A percentile compares a stretch with the other conserved stretches of the same genome.
phyloP scores from a whole-genome alignment of 306 rosid genomes.

The Quercus aquifolioides region DNA sequence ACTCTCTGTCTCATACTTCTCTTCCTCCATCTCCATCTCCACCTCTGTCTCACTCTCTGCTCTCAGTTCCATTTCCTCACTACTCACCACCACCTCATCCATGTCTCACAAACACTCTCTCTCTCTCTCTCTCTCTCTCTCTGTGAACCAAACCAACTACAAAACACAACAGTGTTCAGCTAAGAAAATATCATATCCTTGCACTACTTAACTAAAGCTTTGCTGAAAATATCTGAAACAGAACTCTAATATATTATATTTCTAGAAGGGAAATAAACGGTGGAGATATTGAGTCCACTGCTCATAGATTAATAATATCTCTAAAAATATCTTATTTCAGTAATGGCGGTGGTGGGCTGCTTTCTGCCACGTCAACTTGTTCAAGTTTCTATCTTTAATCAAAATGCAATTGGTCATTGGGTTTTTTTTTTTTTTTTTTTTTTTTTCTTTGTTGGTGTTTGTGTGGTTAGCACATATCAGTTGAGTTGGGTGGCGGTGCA shows the following conservation, averaged over 20 bases:
- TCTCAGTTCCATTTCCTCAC: constrained; percentile 35
- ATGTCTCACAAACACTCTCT: constrained; percentile 16
- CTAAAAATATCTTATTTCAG: constrained; percentile 45
- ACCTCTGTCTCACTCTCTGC: constrained; percentile 1
- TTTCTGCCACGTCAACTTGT: constrained; percentile 51
- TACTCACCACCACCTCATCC: constrained; percentile 56
- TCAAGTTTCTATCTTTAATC: constrained; percentile 33
- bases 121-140: too few relatives aligned
- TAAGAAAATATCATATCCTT: too few relatives aligned
- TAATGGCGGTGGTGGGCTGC: constrained; percentile 15
- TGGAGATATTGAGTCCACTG: neutral
- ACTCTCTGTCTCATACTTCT: neutral
- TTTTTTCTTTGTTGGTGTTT: too few relatives aligned
- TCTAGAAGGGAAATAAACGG: constrained; percentile 39
- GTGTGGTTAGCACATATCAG: too few relatives aligned
- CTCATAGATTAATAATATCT: neutral
- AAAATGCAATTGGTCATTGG: constrained; percentile 35
- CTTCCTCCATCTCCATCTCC: constrained; percentile 8
- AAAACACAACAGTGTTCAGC: too few relatives aligned
- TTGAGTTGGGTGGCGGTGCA: too few relatives aligned
- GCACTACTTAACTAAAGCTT: neutral
- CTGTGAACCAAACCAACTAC: too few relatives aligned
- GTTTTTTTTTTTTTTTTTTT: too few relatives aligned
- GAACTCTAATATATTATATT: neutral
- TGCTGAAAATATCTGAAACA: constrained; percentile 21